Evolutionary conservation across 768 basidiomycete species (phyloP).

Genomic region (Pleurotus eryngii): DNA sequence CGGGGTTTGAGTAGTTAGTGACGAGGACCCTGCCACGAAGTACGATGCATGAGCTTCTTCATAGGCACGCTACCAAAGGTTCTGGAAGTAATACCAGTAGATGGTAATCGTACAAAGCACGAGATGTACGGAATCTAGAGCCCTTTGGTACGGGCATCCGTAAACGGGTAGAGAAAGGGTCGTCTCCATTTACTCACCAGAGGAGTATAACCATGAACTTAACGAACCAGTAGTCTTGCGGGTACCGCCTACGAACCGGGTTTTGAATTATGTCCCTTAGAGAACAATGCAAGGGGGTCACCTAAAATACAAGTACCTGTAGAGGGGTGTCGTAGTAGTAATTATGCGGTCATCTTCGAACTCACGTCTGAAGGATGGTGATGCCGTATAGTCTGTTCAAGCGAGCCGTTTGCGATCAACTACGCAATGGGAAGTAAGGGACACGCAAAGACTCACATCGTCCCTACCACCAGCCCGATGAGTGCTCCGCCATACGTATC

Average conservation of each 20-base stretch:
- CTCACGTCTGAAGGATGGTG: constrained; percentile 41
- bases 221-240: constrained; percentile 32
- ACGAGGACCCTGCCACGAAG: constrained; percentile 40
- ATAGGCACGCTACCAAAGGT: too few relatives aligned
- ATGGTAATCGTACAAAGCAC: constrained; percentile 41
- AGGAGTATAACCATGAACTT: constrained; percentile 39
- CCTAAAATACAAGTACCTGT: constrained; percentile 42
- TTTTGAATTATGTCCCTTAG: not conserved
- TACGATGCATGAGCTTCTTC: not conserved
- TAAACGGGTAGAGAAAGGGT: too few relatives aligned
- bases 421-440: not conserved
- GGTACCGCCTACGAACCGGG: constrained; percentile 29
- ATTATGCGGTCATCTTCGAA: constrained; percentile 2
- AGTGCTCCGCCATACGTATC: constrained; percentile 43
- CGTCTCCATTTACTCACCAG: constrained; percentile 20
- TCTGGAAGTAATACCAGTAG: constrained; percentile 32
- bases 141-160: constrained; percentile 16
- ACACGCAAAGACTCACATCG: constrained; percentile 31
- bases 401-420: not conserved
- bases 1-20: constrained; percentile 36
- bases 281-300: constrained; percentile 9
- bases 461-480: constrained; percentile 39
- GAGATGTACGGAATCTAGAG: constrained; percentile 43
- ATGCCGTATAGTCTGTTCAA: constrained; percentile 41
- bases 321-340: not conserved